These are phyloP conservation scores for Lipomyces chichibuensis DNA, from an alignment of 805 yeast species.

Conservation along the genomic window DNA sequence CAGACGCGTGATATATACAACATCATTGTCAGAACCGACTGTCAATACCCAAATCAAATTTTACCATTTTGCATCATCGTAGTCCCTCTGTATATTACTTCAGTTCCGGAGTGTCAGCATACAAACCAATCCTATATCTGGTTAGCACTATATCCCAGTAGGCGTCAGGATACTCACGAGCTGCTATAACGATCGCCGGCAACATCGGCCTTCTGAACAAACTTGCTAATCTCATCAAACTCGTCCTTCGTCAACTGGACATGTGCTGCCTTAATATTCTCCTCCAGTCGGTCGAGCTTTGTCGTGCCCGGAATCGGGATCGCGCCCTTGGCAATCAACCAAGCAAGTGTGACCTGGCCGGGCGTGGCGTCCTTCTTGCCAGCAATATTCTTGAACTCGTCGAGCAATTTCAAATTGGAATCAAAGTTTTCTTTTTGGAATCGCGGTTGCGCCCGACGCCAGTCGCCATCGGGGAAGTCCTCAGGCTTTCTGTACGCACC, in stretches of 20 bases:
- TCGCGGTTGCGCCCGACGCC: slow-evolving; percentile 58
- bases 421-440: slow-evolving; percentile 60
- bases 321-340: slow-evolving; percentile 56
- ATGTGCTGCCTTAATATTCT: slow-evolving; percentile 50
- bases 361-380: slow-evolving; percentile 51
- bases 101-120: slow-evolving; percentile 16
- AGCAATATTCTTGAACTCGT: slow-evolving; percentile 55
- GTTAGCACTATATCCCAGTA: neutral
- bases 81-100: neutral
- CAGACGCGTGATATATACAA: too few species aligned
- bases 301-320: slow-evolving; percentile 84
- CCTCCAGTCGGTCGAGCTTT: slow-evolving; percentile 59
- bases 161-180: neutral
- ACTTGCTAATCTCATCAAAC: slow-evolving; percentile 1
- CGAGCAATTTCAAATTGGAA: slow-evolving; percentile 55
- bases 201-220: slow-evolving; percentile 11
- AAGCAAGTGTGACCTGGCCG: slow-evolving; percentile 73
- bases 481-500: slow-evolving; percentile 55
- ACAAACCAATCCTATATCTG: neutral
- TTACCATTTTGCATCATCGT: too few species aligned
- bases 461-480: slow-evolving; percentile 58
- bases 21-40: too few species aligned
- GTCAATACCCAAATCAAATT: too few species aligned
- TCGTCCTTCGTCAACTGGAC: slow-evolving; percentile 16
- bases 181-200: slow-evolving; percentile 18